These are phyloP conservation scores for Polytolypa hystricis DNA, from an alignment of 2,329 filamentous ascomycete species.

Conservation along the genomic window DNA sequence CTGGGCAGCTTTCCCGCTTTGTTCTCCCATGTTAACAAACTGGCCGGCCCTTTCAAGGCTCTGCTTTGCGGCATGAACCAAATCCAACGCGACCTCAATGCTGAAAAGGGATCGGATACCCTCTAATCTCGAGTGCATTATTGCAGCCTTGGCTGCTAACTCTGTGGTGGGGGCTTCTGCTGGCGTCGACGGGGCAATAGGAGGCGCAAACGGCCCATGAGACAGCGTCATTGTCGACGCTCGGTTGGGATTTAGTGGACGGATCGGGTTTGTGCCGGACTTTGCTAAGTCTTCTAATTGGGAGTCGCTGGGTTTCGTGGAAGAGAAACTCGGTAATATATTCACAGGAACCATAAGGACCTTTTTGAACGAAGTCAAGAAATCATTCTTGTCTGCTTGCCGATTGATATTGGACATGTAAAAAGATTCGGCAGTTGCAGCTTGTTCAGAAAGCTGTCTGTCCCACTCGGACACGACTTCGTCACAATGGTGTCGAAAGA, in stretches of 20 bases:
- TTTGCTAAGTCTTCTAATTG: slow-evolving; percentile 19
- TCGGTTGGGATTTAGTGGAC: slow-evolving; percentile 22
- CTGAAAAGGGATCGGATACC: slow-evolving; percentile 93
- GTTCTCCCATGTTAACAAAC: slow-evolving; percentile 69
- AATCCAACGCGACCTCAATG: slow-evolving; percentile 81
- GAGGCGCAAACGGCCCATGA: slow-evolving; percentile 15
- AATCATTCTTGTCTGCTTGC: slow-evolving; percentile 92
- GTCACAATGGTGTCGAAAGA: slow-evolving; percentile 67
- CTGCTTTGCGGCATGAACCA: slow-evolving; percentile 80
- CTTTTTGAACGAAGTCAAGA: slow-evolving; percentile 92
- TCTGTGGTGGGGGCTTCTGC: slow-evolving; percentile 73
- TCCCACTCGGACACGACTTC: slow-evolving; percentile 77
- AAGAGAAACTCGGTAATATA: slow-evolving; percentile 61
- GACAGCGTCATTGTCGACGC: slow-evolving; percentile 29
- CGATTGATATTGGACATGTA: slow-evolving; percentile 93
- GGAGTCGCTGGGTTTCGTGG: slow-evolving; percentile 44
- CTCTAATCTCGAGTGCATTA: slow-evolving; percentile 90
- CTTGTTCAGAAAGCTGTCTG: slow-evolving; percentile 80
- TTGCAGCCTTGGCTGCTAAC: slow-evolving; percentile 88
- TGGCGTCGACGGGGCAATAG: slow-evolving; percentile 12
- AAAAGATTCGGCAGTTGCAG: slow-evolving; percentile 81
- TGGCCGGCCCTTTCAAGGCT: slow-evolving; percentile 75
- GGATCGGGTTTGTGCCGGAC: slow-evolving; percentile 12
- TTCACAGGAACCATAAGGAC: slow-evolving; percentile 99
- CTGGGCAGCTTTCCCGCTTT: slow-evolving; percentile 68